These are phyloP conservation scores for Xerocomus potaroensis DNA, from an alignment of 768 basidiomycete species.

Conservation along the genomic window DNA sequence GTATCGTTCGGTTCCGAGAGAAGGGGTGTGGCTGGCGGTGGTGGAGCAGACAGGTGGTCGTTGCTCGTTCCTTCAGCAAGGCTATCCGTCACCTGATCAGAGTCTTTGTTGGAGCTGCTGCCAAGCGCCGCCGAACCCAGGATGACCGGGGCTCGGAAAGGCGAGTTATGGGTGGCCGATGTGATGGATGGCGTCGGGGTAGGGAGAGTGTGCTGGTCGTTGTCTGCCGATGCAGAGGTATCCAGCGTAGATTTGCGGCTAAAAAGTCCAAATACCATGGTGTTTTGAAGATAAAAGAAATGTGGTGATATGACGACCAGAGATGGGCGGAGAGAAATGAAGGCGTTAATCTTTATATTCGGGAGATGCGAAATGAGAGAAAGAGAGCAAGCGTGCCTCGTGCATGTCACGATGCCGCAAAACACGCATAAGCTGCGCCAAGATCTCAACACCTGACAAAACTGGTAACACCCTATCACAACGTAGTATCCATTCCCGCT, in stretches of 20 bases:
- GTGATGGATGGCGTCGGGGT: constrained; percentile 51
- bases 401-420: constrained; percentile 14
- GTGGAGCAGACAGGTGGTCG: constrained; percentile 28
- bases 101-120: constrained; percentile 23
- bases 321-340: constrained; percentile 1
- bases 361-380: constrained; percentile 11
- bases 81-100: constrained; percentile 7
- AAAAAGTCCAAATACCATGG: constrained; percentile 43
- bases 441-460: constrained; percentile 1
- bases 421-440: constrained; percentile 14
- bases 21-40: constrained; percentile 36
- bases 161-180: constrained; percentile 26
- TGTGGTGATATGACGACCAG: not conserved
- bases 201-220: constrained; percentile 30
- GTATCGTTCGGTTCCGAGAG: constrained; percentile 38
- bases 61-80: constrained; percentile 9
- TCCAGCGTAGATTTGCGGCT: constrained; percentile 28
- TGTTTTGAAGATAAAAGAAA: not conserved
- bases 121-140: constrained; percentile 12
- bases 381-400: constrained; percentile 11
- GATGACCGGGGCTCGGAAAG: constrained; percentile 19
- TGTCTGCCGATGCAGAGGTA: constrained; percentile 5
- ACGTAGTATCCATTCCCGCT: too few relatives aligned
- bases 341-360: constrained; percentile 7
- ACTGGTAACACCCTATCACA: constrained; percentile 1